phyloP scores from a whole-genome alignment of 2,329 filamentous ascomycete species.

The Diplocarpon rosae region DNA sequence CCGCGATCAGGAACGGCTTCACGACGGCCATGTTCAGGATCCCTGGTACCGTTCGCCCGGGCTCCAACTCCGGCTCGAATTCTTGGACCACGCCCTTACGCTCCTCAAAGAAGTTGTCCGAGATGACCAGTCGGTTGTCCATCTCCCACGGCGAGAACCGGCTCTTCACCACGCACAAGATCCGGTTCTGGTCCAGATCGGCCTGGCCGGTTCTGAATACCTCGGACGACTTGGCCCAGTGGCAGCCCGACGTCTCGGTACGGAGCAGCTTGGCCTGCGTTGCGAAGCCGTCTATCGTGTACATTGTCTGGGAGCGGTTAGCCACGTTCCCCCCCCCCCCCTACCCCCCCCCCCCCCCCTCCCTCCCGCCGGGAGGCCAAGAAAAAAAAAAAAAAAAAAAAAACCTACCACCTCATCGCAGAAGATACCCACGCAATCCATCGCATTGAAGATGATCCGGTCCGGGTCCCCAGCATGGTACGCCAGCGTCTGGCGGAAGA shows the following conservation, averaged over 20 bases:
- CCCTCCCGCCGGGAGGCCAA: no score
- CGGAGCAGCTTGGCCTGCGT: conserved; percentile 53
- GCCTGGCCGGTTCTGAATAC: conserved; percentile 60
- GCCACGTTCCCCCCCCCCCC: not conserved
- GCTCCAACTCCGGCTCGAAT: conserved; percentile 68
- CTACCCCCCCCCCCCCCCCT: no score
- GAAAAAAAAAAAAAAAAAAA: not conserved
- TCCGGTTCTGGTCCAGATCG: conserved; percentile 55
- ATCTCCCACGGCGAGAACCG: conserved; percentile 58
- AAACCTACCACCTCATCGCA: conserved; percentile 44
- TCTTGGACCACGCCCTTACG: conserved; percentile 41
- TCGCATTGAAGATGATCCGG: conserved; percentile 75
- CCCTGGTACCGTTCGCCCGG: conserved; percentile 62
- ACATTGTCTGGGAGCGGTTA: conserved; percentile 36
- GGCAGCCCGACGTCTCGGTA: conserved; percentile 61
- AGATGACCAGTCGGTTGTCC: conserved; percentile 69
- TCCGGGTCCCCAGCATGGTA: conserved; percentile 80
- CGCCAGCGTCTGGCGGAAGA: conserved; percentile 45
- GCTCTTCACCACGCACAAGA: conserved; percentile 72
- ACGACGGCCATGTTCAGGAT: conserved; percentile 73
- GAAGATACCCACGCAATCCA: conserved; percentile 52
- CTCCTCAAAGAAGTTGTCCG: conserved; percentile 71
- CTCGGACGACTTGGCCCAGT: conserved; percentile 73
- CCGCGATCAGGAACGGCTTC: conserved; percentile 78
- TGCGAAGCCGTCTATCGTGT: conserved; percentile 80